Base-by-base conservation (phyloP, 495 filamentous ascomycete species). In the Penicillium coffeae region DNA sequence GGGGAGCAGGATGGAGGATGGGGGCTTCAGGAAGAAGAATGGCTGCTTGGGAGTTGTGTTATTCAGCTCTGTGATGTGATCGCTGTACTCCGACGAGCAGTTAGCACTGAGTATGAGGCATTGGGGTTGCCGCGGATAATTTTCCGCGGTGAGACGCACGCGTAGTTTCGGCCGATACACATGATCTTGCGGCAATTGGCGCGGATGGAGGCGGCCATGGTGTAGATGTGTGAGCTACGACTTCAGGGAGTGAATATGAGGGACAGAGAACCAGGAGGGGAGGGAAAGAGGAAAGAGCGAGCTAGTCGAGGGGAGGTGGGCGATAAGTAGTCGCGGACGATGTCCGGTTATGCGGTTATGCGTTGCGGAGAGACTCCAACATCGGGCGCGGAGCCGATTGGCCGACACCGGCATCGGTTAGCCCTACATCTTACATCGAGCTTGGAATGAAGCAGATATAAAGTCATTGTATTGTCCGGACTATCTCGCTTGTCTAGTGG, bases 21-120 rank as follows among this genome's bases (percentile, higher is more conserved):
- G 63, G 5, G 93, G 94, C 78, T 99, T 99, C 51, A 96, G 80
- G 81, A 99, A 99, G 84, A 95, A 99, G 72, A 99, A 96, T 5
- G 94, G 93, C 63, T 94, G 87, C 66, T 88, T 89, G 46, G 93
- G 90, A 37, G 80, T 77, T 47, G 77, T 73, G 67, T 84, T 95
- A 74, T 89, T 89, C 57, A 99, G 79, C 76, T 99, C 93, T 57
- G 84, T 77, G 59, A 96, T 86, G 71, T 99, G 93, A 73, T 96
- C 92, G 66, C 89, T 94, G 66, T 42, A 25, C 16, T 45, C 44
- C 35, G 13, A 16, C 16, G 14, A 13, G 43, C 32, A n/a, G 37
- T 32, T 21, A 41, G 21, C 14, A 36, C 19, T 49, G 15, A 35
- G 25, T 36, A 36, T 37, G 14, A 10, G 21, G 20, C 7, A 21